Conservation (phyloP, 139 green algal species). For the Auxenochlorella pyrenoidosa region DNA sequence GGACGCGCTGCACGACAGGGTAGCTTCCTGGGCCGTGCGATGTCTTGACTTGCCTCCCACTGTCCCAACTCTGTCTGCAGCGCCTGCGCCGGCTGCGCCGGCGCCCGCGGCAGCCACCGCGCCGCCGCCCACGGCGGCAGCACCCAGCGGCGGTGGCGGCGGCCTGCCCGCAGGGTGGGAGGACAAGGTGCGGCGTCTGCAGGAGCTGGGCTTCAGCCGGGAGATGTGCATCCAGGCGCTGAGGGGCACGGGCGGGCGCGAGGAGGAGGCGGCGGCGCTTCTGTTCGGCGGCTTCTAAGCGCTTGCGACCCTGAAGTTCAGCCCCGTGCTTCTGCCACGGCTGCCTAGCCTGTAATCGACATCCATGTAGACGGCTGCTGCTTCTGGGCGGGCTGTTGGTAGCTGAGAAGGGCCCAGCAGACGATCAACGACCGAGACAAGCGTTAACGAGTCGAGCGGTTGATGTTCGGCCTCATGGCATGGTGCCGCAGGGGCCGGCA, state of each 20-base stretch:
- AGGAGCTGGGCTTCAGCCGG: constrained; percentile 68
- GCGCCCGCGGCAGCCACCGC: constrained; percentile 6
- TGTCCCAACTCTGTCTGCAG: background rate
- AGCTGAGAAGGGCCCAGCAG: too few species aligned
- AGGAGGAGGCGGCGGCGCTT: constrained; percentile 76
- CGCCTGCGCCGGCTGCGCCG: background rate
- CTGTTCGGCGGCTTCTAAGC: constrained; percentile 61
- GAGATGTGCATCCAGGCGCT: constrained; percentile 69
- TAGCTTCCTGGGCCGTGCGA: too few species aligned
- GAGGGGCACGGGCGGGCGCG: constrained; percentile 64
- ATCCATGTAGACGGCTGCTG: too few species aligned
- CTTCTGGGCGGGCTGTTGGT: too few species aligned
- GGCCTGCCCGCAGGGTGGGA: constrained; percentile 34
- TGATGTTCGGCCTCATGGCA: too few species aligned
- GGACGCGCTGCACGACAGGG: too few species aligned
- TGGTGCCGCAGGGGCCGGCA: too few species aligned
- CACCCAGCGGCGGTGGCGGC: constrained; percentile 19
- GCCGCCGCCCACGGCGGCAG: constrained; percentile 17
- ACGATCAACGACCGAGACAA: too few species aligned
- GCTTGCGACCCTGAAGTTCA: too few species aligned
- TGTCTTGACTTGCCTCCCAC: background rate
- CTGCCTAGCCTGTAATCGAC: too few species aligned
- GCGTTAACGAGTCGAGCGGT: too few species aligned
- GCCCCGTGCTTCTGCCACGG: too few species aligned
- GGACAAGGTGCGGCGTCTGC: constrained; percentile 65